A percentile compares a stretch with the other conserved stretches of the same genome.
Conservation (phyloP, 176 grass and related monocot species). For the Poa pratensis region DNA sequence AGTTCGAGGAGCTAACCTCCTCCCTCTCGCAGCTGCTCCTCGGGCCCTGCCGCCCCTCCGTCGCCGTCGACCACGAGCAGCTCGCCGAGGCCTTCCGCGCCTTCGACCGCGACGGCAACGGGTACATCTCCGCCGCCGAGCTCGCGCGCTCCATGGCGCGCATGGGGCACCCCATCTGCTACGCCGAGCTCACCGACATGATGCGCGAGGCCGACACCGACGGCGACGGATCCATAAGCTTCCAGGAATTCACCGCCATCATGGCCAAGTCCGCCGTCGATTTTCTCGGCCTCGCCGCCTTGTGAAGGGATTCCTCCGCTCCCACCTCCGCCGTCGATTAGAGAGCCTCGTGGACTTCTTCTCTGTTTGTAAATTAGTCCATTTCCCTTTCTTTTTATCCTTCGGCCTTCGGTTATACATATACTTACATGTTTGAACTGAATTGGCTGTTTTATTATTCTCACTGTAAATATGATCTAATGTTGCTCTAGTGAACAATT, state of each 20-base stretch:
- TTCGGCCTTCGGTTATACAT: not conserved
- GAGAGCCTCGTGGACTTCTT: not conserved
- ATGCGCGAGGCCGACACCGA: constrained; percentile 69
- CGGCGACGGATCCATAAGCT: constrained; percentile 66
- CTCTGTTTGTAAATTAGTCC: constrained; percentile 9
- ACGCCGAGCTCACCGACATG: constrained; percentile 64
- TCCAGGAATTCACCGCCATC: constrained; percentile 64
- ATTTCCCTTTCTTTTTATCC: not conserved
- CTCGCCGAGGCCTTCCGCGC: constrained; percentile 64
- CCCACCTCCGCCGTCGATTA: not conserved
- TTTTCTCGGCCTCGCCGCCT: constrained; percentile 64
- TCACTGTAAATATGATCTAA: constrained; percentile 42
- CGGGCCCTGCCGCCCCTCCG: constrained; percentile 47
- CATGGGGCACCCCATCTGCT: constrained; percentile 70
- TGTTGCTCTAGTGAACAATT: constrained; percentile 17
- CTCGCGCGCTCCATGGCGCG: constrained; percentile 64
- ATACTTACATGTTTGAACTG: not conserved
- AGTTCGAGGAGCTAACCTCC: constrained; percentile 62
- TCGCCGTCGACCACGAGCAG: constrained; percentile 62
- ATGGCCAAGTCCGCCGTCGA: constrained; percentile 68
- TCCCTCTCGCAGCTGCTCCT: constrained; percentile 60
- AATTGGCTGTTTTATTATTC: not conserved
- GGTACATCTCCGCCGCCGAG: constrained; percentile 71
- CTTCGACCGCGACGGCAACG: constrained; percentile 70
- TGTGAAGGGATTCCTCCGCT: constrained; percentile 39